Conservation (phyloP, 2,329 filamentous ascomycete species). For the Nothopassalora personata region DNA sequence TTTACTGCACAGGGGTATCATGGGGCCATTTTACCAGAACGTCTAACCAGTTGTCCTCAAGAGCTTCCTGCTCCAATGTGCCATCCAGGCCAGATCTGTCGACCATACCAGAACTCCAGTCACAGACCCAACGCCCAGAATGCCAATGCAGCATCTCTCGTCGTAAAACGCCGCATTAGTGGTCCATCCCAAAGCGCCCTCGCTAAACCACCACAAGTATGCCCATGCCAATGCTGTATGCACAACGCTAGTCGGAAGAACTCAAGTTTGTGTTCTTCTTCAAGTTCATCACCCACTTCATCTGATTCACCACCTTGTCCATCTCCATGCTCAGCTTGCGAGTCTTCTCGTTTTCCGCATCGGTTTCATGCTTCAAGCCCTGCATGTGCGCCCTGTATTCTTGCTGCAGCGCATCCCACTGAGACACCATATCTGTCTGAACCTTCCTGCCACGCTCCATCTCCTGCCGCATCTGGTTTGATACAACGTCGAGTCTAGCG, state of each 20-base stretch:
- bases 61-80: not conserved
- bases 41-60: not conserved
- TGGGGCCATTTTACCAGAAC: not conserved
- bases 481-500: conserved; percentile 60
- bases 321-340: conserved; percentile 57
- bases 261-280: conserved; percentile 41
- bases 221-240: not conserved
- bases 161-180: conserved; percentile 2
- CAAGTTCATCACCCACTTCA: conserved; percentile 67
- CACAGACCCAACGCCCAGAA: not conserved
- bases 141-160: not conserved
- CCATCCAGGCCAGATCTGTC: not conserved
- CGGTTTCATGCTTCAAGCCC: conserved; percentile 55
- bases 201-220: conserved; percentile 5
- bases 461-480: conserved; percentile 67
- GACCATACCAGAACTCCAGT: not conserved
- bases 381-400: conserved; percentile 58
- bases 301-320: conserved; percentile 55
- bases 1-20: conserved; percentile 4
- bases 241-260: not conserved
- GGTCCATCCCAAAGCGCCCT: conserved; percentile 2
- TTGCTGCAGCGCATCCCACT: conserved; percentile 61
- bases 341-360: conserved; percentile 52
- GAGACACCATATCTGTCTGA: conserved; percentile 55
- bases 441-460: conserved; percentile 56